Percentiles rank a stretch among this genome's conserved stretches.
These are phyloP conservation scores for Marvania coccoides DNA, from an alignment of 139 green algal species.

Conservation along the genomic window DNA sequence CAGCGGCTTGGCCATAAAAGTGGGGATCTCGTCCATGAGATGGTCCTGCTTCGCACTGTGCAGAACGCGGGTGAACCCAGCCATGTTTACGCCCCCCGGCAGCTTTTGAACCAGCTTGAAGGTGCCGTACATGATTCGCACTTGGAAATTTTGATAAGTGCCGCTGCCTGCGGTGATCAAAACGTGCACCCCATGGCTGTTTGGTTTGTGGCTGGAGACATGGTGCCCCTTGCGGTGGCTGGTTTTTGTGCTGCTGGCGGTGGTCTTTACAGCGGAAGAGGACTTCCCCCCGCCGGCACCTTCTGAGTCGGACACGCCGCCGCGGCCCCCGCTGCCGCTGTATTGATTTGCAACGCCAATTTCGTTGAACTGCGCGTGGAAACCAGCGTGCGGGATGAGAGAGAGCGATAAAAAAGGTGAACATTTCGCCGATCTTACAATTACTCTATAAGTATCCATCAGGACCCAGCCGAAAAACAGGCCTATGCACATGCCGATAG, in stretches of 20 bases:
- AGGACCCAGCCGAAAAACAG: constrained; percentile 22
- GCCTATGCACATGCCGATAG: constrained; percentile 7
- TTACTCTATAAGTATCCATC: constrained; percentile 38
- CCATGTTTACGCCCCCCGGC: constrained; percentile 62
- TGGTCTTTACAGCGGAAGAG: too few relatives aligned
- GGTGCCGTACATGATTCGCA: constrained; percentile 60
- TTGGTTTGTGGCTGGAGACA: too few relatives aligned
- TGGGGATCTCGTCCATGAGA: constrained; percentile 63
- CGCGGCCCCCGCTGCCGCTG: too few relatives aligned
- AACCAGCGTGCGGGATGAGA: too few relatives aligned
- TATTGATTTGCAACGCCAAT: too few relatives aligned
- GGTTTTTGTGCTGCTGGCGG: too few relatives aligned
- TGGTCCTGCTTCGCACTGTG: constrained; percentile 63
- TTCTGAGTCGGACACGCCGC: too few relatives aligned
- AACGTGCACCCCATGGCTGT: constrained; percentile 62
- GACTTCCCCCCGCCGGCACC: too few relatives aligned
- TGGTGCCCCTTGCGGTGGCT: too few relatives aligned
- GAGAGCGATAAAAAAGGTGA: too few relatives aligned
- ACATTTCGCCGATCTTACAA: too few relatives aligned
- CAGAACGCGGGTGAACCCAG: constrained; percentile 80
- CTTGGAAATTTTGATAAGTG: constrained; percentile 87
- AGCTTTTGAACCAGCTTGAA: constrained; percentile 64
- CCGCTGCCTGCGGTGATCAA: constrained; percentile 76
- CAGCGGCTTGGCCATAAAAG: constrained; percentile 40
- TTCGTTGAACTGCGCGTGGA: too few relatives aligned